Conservation (phyloP, 2,329 filamentous ascomycete species). For the Botrytis galanthina region DNA sequence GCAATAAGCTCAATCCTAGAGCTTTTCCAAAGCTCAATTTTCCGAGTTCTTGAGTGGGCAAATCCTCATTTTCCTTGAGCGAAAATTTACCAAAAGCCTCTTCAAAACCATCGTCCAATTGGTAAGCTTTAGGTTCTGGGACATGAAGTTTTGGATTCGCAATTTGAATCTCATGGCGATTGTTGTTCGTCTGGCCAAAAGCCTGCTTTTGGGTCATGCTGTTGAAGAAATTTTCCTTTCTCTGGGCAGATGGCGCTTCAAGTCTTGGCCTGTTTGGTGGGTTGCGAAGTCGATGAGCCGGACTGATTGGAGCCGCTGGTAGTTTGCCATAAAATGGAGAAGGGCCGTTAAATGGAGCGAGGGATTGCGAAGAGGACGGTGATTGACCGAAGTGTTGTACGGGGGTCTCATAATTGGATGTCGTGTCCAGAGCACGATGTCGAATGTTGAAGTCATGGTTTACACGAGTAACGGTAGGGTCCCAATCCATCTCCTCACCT, state of each 20-base stretch:
- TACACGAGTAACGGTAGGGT: conserved; percentile 33
- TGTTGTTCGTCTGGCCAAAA: neutral
- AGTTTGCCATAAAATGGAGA: conserved; percentile 67
- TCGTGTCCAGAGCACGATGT: conserved; percentile 54
- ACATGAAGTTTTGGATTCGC: conserved; percentile 42
- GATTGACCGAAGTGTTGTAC: conserved; percentile 36
- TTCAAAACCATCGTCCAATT: neutral
- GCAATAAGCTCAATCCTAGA: neutral
- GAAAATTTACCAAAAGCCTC: conserved; percentile 9
- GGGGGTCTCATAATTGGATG: conserved; percentile 41
- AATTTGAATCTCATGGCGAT: conserved; percentile 44
- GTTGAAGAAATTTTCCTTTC: conserved; percentile 52
- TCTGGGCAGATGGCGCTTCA: conserved; percentile 46
- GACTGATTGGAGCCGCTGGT: conserved; percentile 65
- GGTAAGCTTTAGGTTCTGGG: neutral
- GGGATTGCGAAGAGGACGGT: neutral
- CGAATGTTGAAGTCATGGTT: conserved; percentile 41
- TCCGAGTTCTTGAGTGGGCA: neutral
- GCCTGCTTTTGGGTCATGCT: conserved; percentile 23
- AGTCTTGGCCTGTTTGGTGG: conserved; percentile 57
- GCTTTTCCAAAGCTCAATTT: neutral
- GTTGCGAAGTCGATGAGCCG: conserved; percentile 60
- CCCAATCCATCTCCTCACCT: conserved; percentile 70
- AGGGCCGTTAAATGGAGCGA: conserved; percentile 14
- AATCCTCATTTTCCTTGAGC: neutral